phyloP scores from a whole-genome alignment of 352 stramenopile genomes.

The Phytophthora sansomeana region DNA sequence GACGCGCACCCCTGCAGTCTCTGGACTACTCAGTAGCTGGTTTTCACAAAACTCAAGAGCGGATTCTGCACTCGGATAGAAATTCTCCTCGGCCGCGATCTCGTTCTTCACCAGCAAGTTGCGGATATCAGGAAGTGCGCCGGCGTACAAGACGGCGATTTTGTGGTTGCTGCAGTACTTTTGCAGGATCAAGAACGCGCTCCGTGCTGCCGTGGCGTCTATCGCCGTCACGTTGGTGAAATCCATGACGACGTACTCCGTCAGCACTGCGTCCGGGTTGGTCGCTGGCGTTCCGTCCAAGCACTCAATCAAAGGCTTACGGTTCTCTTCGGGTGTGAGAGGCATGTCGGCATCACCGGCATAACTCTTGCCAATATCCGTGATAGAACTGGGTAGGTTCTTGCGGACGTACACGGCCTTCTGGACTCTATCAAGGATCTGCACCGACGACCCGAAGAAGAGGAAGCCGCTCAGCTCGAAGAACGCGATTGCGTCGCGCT shows the following conservation, averaged over 20 bases:
- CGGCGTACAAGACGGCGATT: constrained; percentile 73
- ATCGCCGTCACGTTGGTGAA: constrained; percentile 86
- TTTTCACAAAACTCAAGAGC: constrained; percentile 80
- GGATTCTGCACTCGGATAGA: constrained; percentile 67
- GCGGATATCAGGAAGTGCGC: constrained; percentile 61
- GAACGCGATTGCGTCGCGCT: constrained; percentile 72
- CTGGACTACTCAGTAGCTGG: constrained; percentile 38
- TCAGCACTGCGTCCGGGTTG: constrained; percentile 46
- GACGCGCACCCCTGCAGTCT: no score
- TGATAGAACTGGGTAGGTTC: constrained; percentile 18
- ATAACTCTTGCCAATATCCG: constrained; percentile 19
- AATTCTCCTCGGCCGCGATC: constrained; percentile 52
- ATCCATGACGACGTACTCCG: constrained; percentile 87
- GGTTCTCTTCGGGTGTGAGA: constrained; percentile 48
- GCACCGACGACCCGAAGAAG: constrained; percentile 85
- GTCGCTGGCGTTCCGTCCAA: constrained; percentile 60
- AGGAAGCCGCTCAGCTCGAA: constrained; percentile 85
- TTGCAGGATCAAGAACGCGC: constrained; percentile 82
- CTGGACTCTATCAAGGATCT: constrained; percentile 79
- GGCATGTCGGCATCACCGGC: constrained; percentile 28
- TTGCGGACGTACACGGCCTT: constrained; percentile 68
- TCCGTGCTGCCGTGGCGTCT: constrained; percentile 80
- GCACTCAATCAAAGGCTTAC: constrained; percentile 63
- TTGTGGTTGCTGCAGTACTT: constrained; percentile 72
- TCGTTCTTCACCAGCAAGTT: constrained; percentile 68